Base-by-base conservation (phyloP, 345 rosid genomes). In the Eucalyptus dawsonii region DNA sequence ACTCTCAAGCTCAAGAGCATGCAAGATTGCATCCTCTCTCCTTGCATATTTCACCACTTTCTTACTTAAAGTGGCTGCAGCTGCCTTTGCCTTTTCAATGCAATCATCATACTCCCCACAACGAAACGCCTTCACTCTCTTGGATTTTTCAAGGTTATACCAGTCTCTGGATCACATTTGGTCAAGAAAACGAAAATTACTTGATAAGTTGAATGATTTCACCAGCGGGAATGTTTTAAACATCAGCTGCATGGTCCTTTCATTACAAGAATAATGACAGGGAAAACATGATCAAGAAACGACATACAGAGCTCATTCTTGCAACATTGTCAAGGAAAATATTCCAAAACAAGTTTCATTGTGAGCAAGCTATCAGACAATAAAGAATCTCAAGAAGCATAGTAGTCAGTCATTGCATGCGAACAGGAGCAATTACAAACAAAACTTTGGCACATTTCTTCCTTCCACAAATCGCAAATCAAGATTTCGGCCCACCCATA, bases 131-230 rank as follows among this genome's bases (percentile, higher is more conserved):
- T 98, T 98, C 90, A 98, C 99, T 88, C 94, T 93, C 94, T 97
- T 97, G 15, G 99, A 97, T 89, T 96, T 96, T 88, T 98, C 99
- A 88, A 98, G 98, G 93, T 95, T 92, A 93, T 98, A 97, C 99
- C 99, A 98, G 88, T 97, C 99, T 94, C 99, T 98, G 87, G 22
- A 91, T 51, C 89, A 92, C 53, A 89, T 89, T 62, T 31, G 51
- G 31, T 31, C 40, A 88, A 40, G 62, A 90, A 56, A 86, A 25
- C 81, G 49, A 87, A 89, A 87, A 72, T 44, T 51, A n/a, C 47
- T 76, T 21, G 47, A 22, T 40, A 76, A 76, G 83, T 76, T 37
- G 47, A 50, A 81, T 51, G 17, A 44, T 27, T 65, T 31, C 47
- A 16, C 60, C 80, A 50, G 65, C 8, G 44, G 50, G 17, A 31